Evolutionary conservation across 2,329 filamentous ascomycete genomes (phyloP).

Genomic region (Alternaria sp.): DNA sequence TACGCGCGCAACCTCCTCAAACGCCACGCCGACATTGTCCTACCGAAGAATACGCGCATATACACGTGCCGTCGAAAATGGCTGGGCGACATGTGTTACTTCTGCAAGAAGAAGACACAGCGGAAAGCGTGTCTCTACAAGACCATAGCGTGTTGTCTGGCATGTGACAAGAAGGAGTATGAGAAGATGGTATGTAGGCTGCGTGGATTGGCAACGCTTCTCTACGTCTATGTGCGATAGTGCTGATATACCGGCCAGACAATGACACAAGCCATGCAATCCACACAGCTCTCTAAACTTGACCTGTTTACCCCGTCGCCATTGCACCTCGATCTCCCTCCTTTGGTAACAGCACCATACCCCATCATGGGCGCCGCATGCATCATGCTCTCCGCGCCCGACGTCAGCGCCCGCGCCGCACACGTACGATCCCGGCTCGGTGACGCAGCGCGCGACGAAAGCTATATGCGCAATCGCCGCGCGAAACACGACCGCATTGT

Average conservation of each 20-base stretch:
- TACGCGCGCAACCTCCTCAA: slow-evolving; percentile 38
- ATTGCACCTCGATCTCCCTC: slow-evolving; percentile 33
- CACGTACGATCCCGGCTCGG: slow-evolving; percentile 25
- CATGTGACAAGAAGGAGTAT: slow-evolving; percentile 33
- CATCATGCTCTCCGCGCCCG: slow-evolving; percentile 31
- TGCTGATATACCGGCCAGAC: slow-evolving; percentile 23
- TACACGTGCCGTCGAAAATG: slow-evolving; percentile 32
- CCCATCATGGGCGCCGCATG: slow-evolving; percentile 25
- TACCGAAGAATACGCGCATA: slow-evolving; percentile 19
- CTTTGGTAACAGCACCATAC: slow-evolving; percentile 26
- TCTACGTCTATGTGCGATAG: rapidly evolving
- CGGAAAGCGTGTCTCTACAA: slow-evolving; percentile 33
- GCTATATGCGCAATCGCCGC: slow-evolving; percentile 18
- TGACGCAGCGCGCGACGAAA: neutral
- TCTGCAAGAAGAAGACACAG: slow-evolving; percentile 33
- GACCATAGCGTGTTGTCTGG: slow-evolving; percentile 30
- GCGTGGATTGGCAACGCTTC: too few species aligned
- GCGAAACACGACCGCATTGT: slow-evolving; percentile 30
- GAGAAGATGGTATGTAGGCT: slow-evolving; percentile 42
- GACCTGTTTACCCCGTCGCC: slow-evolving; percentile 43
- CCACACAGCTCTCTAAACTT: slow-evolving; percentile 36
- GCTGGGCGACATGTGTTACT: slow-evolving; percentile 33
- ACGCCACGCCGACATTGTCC: slow-evolving; percentile 24
- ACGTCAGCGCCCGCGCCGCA: slow-evolving; percentile 29
- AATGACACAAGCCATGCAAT: slow-evolving; percentile 33